Conservation (phyloP, 192 early-diverging fungal genomes). For the Coemansia sp. region DNA sequence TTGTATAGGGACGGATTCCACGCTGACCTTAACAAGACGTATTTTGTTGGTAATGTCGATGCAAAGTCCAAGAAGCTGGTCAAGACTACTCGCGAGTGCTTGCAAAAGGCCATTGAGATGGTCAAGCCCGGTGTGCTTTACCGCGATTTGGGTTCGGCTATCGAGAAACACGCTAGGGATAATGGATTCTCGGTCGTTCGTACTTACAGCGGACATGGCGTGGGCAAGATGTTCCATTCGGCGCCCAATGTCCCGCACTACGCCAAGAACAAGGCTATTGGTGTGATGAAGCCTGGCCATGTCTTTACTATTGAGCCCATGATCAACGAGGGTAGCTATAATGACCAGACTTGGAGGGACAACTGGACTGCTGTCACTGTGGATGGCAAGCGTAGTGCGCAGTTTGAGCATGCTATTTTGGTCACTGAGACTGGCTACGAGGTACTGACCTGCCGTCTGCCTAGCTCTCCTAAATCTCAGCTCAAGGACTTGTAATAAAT, state of each 20-base stretch:
- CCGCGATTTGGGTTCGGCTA: slow-evolving; percentile 89
- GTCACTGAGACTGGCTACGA: slow-evolving; percentile 93
- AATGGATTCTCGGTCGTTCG: slow-evolving; percentile 91
- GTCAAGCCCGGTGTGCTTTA: slow-evolving; percentile 92
- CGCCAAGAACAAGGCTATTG: slow-evolving; percentile 94
- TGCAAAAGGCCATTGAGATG: slow-evolving; percentile 90
- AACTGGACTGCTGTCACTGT: slow-evolving; percentile 88
- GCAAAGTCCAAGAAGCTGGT: slow-evolving; percentile 72
- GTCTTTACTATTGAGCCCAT: slow-evolving; percentile 99
- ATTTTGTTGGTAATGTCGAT: slow-evolving; percentile 89
- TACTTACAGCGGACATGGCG: slow-evolving; percentile 93
- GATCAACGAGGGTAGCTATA: slow-evolving; percentile 87
- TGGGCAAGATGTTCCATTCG: slow-evolving; percentile 86
- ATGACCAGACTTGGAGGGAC: slow-evolving; percentile 75
- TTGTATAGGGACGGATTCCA: slow-evolving; percentile 93
- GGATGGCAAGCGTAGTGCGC: slow-evolving; percentile 94
- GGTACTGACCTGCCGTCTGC: slow-evolving; percentile 65
- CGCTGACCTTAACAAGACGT: slow-evolving; percentile 93
- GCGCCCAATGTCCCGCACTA: slow-evolving; percentile 94
- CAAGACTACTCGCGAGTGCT: slow-evolving; percentile 78
- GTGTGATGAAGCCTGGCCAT: slow-evolving; percentile 94
- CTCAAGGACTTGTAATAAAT: slow-evolving; percentile 13
- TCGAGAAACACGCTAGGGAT: slow-evolving; percentile 82
- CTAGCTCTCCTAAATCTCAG: slow-evolving; percentile 39
- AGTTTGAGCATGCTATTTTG: slow-evolving; percentile 96